Evolutionary conservation across 495 filamentous ascomycete species (phyloP), one percentile per base, ranked within the genome.

Genomic region (Chaetomidium leptoderma): DNA sequence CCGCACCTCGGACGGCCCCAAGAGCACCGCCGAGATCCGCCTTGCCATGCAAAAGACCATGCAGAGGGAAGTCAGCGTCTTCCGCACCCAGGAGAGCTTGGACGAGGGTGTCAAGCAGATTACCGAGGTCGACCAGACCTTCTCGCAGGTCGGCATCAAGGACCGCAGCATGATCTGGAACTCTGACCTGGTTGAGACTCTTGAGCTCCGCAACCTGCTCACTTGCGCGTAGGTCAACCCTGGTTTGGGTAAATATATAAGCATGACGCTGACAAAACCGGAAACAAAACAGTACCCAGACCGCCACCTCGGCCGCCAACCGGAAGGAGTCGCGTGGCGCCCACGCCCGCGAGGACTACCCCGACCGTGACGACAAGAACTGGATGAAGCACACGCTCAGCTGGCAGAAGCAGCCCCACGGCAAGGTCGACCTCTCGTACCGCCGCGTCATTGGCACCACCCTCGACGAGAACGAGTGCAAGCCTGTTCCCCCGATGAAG

Each of bases 121-220:
- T 65, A 82, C 75, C 64, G 81, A 87, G 59, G 86, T 97, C 64
- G 93, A 97, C 71, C 73, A 83, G 66, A 84, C 77, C 60, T 97
- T 88, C 76, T 63, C 70, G 52, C 82, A 96, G 69, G 84, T 97
- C 59, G 89, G 89, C 66, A 95, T 88, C 73, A 96, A 95, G 81
- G 92, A 97, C 73, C 87, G 92, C 68, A 92, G 89, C 83, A 96
- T 97, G 93, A 96, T 97, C 78, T 97, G 92, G 92, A 97, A 97
- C 84, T 90, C 88, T 36, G 92, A 97, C 66, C 82, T 97, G 29
- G 88, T 96, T 53, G 92, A 97, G 83, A 95, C 91, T 27, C 82
- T 97, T 40, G 92, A 97, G 76, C 79, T 97, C 66, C 79, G 90
- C 64, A 97, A 97, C 72, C 70, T 97, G 62, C 76, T 97, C 64